Percentiles rank a stretch among this genome's conserved stretches.
Evolutionary conservation across 179 eudicot species (phyloP).

Genomic region (Amaranthus tricolor): DNA sequence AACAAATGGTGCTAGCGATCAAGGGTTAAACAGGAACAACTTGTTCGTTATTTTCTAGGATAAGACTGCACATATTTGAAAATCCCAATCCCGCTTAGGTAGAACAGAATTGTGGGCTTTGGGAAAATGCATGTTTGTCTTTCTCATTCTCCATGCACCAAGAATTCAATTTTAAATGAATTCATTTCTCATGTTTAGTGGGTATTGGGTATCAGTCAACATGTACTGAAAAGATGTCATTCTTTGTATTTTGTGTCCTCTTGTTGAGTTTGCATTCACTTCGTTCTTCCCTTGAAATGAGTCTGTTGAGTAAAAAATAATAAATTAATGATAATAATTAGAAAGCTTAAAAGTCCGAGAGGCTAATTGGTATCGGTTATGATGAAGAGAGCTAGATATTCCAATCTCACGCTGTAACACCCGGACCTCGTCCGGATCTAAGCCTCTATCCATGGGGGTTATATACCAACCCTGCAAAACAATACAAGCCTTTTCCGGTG

Average conservation of each 20-base stretch:
- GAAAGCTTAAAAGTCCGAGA: neutral
- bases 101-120: neutral
- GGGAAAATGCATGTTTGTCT: neutral
- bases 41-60: too few relatives aligned
- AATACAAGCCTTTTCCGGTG: too few relatives aligned
- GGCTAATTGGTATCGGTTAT: neutral
- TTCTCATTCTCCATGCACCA: neutral
- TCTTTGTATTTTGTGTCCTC: neutral
- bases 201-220: neutral
- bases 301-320: neutral
- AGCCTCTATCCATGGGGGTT: too few relatives aligned
- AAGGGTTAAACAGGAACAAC: too few relatives aligned
- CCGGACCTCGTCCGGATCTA: too few relatives aligned
- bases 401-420: too few relatives aligned
- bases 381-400: neutral
- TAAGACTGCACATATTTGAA: too few relatives aligned
- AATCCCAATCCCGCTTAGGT: too few relatives aligned
- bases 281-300: neutral
- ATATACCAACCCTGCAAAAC: too few relatives aligned
- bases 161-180: neutral
- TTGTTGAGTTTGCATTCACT: neutral
- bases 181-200: conserved; percentile 2
- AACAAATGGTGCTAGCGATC: too few relatives aligned
- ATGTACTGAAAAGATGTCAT: neutral
- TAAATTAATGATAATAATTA: neutral